phyloP scores from a whole-genome alignment of 1,139 yeast genomes.

The Diutina pseudorugosa region DNA sequence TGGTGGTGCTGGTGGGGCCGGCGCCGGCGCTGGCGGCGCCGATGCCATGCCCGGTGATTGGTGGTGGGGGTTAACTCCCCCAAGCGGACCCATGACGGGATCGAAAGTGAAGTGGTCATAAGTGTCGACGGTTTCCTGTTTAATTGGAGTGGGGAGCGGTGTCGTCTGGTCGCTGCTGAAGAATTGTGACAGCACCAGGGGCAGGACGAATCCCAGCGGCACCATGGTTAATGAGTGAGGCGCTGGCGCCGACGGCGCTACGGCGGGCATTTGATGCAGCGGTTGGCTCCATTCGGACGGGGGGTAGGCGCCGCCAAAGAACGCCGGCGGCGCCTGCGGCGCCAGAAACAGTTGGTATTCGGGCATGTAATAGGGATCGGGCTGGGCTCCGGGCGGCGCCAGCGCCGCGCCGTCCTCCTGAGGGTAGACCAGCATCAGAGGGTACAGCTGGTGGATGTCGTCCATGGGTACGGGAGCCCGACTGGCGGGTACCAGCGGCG shows the following conservation, averaged over 20 bases:
- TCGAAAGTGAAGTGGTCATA: background rate
- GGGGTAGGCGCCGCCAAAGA: background rate
- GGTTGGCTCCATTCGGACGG: background rate
- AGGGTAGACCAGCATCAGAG: background rate
- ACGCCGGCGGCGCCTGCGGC: background rate
- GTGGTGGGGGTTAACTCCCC: background rate
- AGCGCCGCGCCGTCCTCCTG: conserved; percentile 2
- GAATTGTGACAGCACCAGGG: background rate
- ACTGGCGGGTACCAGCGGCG: background rate
- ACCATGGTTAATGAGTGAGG: background rate
- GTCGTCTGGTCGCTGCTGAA: background rate
- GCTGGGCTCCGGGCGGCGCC: background rate
- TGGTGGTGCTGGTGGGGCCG: background rate
- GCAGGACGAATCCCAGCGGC: conserved; percentile 1
- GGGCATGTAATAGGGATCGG: background rate
- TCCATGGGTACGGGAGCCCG: background rate
- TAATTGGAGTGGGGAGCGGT: background rate
- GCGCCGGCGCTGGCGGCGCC: too few species aligned
- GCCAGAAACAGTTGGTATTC: background rate
- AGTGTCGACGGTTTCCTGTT: background rate
- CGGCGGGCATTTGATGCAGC: background rate
- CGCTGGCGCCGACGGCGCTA: background rate
- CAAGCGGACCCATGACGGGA: background rate
- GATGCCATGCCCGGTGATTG: background rate
- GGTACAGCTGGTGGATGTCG: background rate